Base-by-base conservation (phyloP, 2,329 filamentous ascomycete species). In the Diaporthe nobilis region DNA sequence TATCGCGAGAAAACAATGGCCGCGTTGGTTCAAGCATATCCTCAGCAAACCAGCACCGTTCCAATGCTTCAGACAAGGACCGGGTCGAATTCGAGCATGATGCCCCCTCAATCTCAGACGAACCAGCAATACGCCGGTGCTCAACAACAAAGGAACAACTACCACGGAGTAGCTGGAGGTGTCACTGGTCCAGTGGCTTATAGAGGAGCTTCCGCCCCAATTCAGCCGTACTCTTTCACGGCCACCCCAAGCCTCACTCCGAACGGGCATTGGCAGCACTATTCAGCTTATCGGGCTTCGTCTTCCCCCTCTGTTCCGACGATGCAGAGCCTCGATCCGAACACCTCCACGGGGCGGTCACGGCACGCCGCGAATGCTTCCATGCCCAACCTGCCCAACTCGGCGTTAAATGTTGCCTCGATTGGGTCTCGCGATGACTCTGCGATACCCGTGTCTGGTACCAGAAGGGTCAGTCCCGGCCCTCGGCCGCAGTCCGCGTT, bases 1-100 rank as follows among this genome's bases (percentile, higher is more conserved):
- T 20, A 42, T 49, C 51, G 55, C 57, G 63, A 28, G 75, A 68
- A 67, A 88, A 93, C 83, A 84, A 96, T 97, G 94, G 94, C 94
- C 88, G 94, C 94, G 85, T 89, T 96, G 88, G 93, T 96, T 82
- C 94, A 96, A 87, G 92, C 93, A 77, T 94, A 94, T 83, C 91
- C 94, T 81, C 93, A 94, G 86, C 93, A 95, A 85, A 92, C 92
- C 82, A 89, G 89, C 84, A 92, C 93, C 79, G 89, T 92, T 81
- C 92, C 92, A 78, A 93, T 95, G 90, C 92, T 96, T 81, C 94
- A 95, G 84, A 90, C 92, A 80, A 91, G 93, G 83, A 91, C 93
- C 77, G 89, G 89, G 73, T 93, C 94, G 77, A 88, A 91, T 57
- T 90, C 90, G 74, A 90, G 88, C 81, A 90, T 90, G 80, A 91